Evolutionary conservation across 352 stramenopile species (phyloP).

Genomic region (Pythium diclinum): DNA sequence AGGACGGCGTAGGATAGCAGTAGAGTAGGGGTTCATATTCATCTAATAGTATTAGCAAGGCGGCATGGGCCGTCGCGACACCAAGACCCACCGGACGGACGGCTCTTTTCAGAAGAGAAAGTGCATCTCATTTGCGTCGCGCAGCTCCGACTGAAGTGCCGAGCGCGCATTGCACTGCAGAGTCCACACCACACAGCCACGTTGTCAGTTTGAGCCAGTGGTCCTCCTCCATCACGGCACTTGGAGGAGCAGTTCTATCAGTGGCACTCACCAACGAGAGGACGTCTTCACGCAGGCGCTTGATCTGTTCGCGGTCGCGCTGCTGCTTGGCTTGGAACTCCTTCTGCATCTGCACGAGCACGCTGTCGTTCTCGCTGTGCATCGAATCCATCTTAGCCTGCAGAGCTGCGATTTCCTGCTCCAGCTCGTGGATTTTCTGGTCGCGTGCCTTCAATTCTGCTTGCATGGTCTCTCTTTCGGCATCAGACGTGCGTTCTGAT

Average conservation of each 20-base stretch:
- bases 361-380: conserved; percentile 52
- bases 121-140: conserved; percentile 55
- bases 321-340: conserved; percentile 42
- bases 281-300: conserved; percentile 52
- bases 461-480: conserved; percentile 39
- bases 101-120: conserved; percentile 36
- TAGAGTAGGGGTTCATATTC: conserved; percentile 7
- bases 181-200: conserved; percentile 3
- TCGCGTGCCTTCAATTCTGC: conserved; percentile 53
- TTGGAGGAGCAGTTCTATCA: background rate
- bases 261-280: conserved; percentile 38
- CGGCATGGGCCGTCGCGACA: background rate
- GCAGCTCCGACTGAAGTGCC: conserved; percentile 51
- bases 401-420: conserved; percentile 52
- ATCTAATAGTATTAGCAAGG: background rate
- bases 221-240: too few relatives aligned
- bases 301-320: conserved; percentile 50
- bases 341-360: conserved; percentile 48
- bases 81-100: background rate
- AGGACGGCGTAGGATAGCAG: conserved; percentile 1
- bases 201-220: background rate
- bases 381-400: conserved; percentile 41
- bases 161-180: conserved; percentile 56
- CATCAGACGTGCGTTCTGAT: conserved; percentile 33
- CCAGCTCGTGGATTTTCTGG: conserved; percentile 51